phyloP scores from a whole-genome alignment of 805 yeast species.

The Candida lessepsii region DNA sequence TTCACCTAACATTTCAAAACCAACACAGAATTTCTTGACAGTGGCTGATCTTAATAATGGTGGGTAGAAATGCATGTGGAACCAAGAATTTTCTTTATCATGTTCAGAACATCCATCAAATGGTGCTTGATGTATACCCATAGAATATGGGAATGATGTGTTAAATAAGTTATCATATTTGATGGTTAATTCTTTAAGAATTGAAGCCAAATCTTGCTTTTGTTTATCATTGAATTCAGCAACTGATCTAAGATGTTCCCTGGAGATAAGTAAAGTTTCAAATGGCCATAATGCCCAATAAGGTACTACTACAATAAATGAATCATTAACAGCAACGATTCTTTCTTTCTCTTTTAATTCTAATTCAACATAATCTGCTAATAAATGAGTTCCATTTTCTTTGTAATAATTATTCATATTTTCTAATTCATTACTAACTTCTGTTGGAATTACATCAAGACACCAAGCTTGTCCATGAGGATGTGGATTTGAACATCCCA shows the following conservation, averaged over 20 bases:
- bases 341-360: constrained; percentile 54
- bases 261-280: constrained; percentile 64
- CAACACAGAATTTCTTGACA: constrained; percentile 72
- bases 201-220: constrained; percentile 53
- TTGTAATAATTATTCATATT: constrained; percentile 48
- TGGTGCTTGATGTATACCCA: constrained; percentile 81
- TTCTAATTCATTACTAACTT: constrained; percentile 56
- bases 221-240: constrained; percentile 47
- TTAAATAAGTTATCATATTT: constrained; percentile 70
- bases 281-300: constrained; percentile 87
- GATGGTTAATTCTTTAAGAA: constrained; percentile 52
- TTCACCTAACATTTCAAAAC: constrained; percentile 66
- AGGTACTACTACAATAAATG: constrained; percentile 68
- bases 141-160: constrained; percentile 73
- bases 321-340: constrained; percentile 56
- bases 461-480: constrained; percentile 87
- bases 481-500: constrained; percentile 83
- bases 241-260: constrained; percentile 50
- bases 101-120: constrained; percentile 38
- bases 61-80: constrained; percentile 78
- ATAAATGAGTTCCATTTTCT: constrained; percentile 45
- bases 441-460: constrained; percentile 61
- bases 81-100: constrained; percentile 46
- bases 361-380: constrained; percentile 60
- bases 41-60: constrained; percentile 74